Evolutionary conservation across 257 asterid genomes (phyloP).

Genomic region (Salvia hispanica): DNA sequence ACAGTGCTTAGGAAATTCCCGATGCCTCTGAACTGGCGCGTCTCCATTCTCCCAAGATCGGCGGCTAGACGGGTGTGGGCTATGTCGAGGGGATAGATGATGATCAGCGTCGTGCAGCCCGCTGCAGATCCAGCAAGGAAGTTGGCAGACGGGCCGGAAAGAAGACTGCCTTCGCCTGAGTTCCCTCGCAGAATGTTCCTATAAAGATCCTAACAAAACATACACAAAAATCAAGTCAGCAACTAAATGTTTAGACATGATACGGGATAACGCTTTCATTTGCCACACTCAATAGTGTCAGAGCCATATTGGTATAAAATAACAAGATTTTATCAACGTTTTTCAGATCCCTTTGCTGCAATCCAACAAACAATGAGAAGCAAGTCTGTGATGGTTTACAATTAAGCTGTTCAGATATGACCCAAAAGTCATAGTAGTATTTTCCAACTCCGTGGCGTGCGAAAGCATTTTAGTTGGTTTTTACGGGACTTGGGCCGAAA

Average conservation of each 20-base stretch:
- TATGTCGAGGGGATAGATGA: conserved; percentile 93
- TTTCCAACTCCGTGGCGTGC: background rate
- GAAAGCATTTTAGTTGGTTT: conserved; percentile 1
- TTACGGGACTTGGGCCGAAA: conserved; percentile 7
- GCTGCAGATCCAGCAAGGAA: conserved; percentile 88
- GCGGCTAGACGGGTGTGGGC: conserved; percentile 98
- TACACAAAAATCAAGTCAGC: conserved; percentile 7
- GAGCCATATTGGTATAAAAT: background rate
- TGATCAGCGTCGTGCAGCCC: conserved; percentile 83
- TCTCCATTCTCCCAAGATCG: conserved; percentile 71
- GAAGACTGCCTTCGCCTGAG: conserved; percentile 50
- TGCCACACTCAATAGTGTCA: too few species aligned
- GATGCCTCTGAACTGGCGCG: conserved; percentile 87
- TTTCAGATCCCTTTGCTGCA: background rate
- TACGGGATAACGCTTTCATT: too few species aligned
- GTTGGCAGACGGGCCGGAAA: conserved; percentile 76
- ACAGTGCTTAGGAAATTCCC: conserved; percentile 70
- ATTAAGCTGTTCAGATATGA: background rate
- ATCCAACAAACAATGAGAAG: conserved; percentile 1
- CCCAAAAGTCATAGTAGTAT: background rate
- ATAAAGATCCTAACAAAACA: conserved; percentile 69
- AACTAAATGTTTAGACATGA: too few species aligned
- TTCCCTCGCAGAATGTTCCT: conserved; percentile 63
- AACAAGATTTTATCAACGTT: background rate
- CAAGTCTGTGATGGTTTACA: background rate